Base-by-base conservation (phyloP, 805 yeast species). In the Ogataea chonburiensis region DNA sequence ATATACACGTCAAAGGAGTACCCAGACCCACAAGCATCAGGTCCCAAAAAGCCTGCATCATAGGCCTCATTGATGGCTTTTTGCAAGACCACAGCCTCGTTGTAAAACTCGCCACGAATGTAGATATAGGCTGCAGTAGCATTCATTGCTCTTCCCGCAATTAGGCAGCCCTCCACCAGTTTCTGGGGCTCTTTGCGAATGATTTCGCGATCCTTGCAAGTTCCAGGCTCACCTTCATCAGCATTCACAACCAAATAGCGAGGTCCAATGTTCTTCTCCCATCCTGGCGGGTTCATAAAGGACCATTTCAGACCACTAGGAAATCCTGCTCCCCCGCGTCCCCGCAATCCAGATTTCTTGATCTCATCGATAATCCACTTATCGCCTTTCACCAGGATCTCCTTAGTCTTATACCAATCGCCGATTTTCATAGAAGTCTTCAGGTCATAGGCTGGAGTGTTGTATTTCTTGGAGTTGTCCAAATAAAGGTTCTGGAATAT, bases 171-270 rank as follows among this genome's bases (percentile, higher is more conserved):
- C 63, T 86, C 95, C 37, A 86, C 84, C 45, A 86, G 77, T 69
- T 86, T 86, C 62, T 86, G 95, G 27, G 95, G 95, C 60, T 86
- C 95, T 63, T 86, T 86, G 61, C 95, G 76, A 58, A 86, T 81
- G 60, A 86, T 86, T 63, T 86, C 95, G 60, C 95, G 76, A 64
- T 86, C 95, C 67, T 86, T 86, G 65, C 95, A 86, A 34, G 95
- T 86, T 44, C 95, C 95, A 10, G 95, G 95, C 65, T 86, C 95
- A 53, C 95, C 95, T 67, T 86, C 95, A 68, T 86, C 95, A 38
- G 95, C 95, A 63, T 86, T 86, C 53, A 86, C 87, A 31, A 86
- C 94, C 50, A 86, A 72, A 60, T 85, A 85, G 56, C 95, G 75
- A 43, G 95, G 93, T n/a, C 95, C 95, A 11, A 66, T 66, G 64